phyloP scores from a whole-genome alignment of 2,329 filamentous ascomycete species.

The Fusarium sp. region DNA sequence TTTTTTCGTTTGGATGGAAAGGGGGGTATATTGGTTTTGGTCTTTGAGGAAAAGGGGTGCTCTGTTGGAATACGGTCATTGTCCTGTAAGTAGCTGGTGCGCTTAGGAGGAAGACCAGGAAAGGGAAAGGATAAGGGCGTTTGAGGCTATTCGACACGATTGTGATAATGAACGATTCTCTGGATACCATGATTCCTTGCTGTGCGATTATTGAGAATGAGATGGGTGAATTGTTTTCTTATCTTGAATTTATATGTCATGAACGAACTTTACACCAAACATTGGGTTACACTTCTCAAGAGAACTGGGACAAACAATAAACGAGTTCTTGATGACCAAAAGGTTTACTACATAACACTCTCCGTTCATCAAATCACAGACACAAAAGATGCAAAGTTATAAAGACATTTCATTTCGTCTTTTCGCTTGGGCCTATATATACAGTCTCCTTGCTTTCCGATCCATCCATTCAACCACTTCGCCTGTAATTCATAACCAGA shows the following conservation, averaged over 20 bases:
- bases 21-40: constrained; percentile 8
- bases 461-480: constrained; percentile 12
- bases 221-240: too few species aligned
- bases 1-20: not conserved
- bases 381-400: not conserved
- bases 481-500: constrained; percentile 22
- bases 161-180: constrained; percentile 28
- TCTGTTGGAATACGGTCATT: constrained; percentile 21
- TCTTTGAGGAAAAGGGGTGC: not conserved
- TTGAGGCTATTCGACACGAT: constrained; percentile 14
- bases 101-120: not conserved
- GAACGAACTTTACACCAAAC: too few species aligned
- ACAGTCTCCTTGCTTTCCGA: constrained; percentile 15
- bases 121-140: constrained; percentile 22
- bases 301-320: not conserved
- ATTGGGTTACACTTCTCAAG: not conserved
- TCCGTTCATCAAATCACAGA: not conserved
- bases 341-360: not conserved
- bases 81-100: constrained; percentile 9
- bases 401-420: constrained; percentile 17
- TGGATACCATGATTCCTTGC: not conserved
- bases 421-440: constrained; percentile 18
- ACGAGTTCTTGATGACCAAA: too few species aligned
- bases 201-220: not conserved
- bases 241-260: too few species aligned